Evolutionary conservation across 2,329 filamentous ascomycete genomes (phyloP), one percentile per base, ranked within the genome.

Genomic region (Penicillium sp.): DNA sequence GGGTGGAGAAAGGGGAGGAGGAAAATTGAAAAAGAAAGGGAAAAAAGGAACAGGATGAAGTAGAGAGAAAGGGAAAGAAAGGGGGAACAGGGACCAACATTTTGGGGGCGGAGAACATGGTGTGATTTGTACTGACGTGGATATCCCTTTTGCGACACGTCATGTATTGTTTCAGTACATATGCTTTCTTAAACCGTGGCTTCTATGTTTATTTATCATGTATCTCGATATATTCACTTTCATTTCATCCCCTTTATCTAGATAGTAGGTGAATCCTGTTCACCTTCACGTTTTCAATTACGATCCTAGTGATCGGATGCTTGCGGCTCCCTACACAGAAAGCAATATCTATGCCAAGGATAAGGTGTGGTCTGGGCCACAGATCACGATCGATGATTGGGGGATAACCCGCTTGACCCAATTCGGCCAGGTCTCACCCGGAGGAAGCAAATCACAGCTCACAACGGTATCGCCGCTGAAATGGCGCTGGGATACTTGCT

Each of bases 301-400:
- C n/a, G n/a, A n/a, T 40, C 29, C 22, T 1, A 8, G 4, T 18
- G 8, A 18, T 43, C 53, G 53, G 53, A 55, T 47, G 48, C 49
- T 25, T 55, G 53, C 53, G 53, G 53, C 53, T 55, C 41, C 42
- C 26, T 29, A n/a, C 25, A 31, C 26, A 31, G 23, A 31, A 37
- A 27, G 18, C 25, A 18, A 33, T 37, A 23, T 25, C 23, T 12
- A 37, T 37, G 45, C 55, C 56, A 56, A 53, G 54, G 54, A 55
- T 59, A 59, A 59, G 57, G 57, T 59, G 54, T 59, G 57, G 57
- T 59, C 57, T 59, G 57, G 57, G 54, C 57, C 54, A 18, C 33
- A 26, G 44, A 47, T 45, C 41, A 20, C 8, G 23, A 41, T 42
- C 22, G 4, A 29, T 46, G 44, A 46, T 46, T 46, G 44, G 44